Evolutionary conservation across 2,329 filamentous ascomycete species (phyloP), one percentile per base, ranked within the genome.

Genomic region (Fusarium stilboides): DNA sequence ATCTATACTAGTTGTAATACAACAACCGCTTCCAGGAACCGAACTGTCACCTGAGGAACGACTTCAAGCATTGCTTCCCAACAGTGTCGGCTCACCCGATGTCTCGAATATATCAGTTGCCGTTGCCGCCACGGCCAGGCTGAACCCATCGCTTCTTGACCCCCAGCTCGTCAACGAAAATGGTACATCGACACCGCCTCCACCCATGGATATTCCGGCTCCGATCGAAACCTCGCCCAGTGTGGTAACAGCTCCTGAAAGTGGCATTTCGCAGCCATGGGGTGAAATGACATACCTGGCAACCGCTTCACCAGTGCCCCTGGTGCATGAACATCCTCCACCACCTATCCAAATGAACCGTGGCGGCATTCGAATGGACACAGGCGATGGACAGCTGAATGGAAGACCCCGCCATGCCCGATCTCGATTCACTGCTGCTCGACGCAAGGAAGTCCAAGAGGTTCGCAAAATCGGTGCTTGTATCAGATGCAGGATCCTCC

Each of bases 381-480:
- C 81, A 5, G 79, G 78, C 28, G 80, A 82, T 49, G 73, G 77
- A 4, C 70, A 76, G 2, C 76, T 82, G 3, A 83, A 87, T 45
- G 84, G 85, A 13, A 83, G 82, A 54, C 80, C 84, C 3, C 84
- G 84, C 17, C 84, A 89, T 70, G 83, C 84, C 9, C 84, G 88
- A 12, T 86, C 87, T 6, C 82, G 86, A 10, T 91, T 91, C 68
- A 86, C 85, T 20, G 81, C 86, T 7, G 80, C 80, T 2, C 83
- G 89, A n/a, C 83, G 89, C 22, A 89, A 87, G 73, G 87, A 91
- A 72, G 89, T 91, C 3, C 88, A 90, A 68, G 87, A 88, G 65
- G 87, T 91, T 22, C 86, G 89, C 24, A 88, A 89, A 70, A 85
- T 89, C 36, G 89, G 89, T 8, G 89, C 89, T 14, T 91, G 89